A percentile compares a stretch with the other conserved stretches of the same genome.
Evolutionary conservation across 306 rosid species (phyloP).

Genomic region (Trifolium fragiferum): DNA sequence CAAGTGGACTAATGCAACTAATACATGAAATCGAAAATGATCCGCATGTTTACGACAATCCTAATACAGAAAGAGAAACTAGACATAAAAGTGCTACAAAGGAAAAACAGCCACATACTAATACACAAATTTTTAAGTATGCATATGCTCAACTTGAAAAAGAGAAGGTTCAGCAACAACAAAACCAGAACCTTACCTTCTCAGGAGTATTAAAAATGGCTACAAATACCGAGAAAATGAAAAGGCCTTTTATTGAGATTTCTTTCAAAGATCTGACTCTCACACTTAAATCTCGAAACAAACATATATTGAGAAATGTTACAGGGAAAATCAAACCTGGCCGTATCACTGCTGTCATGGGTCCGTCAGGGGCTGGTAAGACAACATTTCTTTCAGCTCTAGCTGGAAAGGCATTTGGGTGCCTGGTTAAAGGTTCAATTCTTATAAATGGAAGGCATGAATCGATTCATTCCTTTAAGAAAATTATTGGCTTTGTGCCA

Average conservation of each 20-base stretch:
- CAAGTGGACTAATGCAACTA: conserved; percentile 53
- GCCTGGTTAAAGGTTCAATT: conserved; percentile 73
- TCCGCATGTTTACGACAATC: conserved; percentile 51
- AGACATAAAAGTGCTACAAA: conserved; percentile 45
- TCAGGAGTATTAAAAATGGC: conserved; percentile 87
- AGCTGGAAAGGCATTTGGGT: conserved; percentile 90
- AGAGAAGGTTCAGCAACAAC: conserved; percentile 90
- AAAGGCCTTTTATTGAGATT: conserved; percentile 87
- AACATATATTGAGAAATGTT: conserved; percentile 78
- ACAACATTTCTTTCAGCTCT: conserved; percentile 91
- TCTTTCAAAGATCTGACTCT: conserved; percentile 84
- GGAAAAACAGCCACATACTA: conserved; percentile 66
- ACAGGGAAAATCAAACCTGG: conserved; percentile 93
- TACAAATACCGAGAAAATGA: conserved; percentile 55
- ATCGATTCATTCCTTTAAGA: conserved; percentile 81
- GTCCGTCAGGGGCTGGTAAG: conserved; percentile 99
- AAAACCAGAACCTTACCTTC: conserved; percentile 75
- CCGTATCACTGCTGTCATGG: conserved; percentile 93
- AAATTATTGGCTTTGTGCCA: conserved; percentile 96
- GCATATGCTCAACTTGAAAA: conserved; percentile 94
- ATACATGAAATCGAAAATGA: conserved; percentile 70
- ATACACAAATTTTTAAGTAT: conserved; percentile 76
- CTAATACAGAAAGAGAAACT: conserved; percentile 47
- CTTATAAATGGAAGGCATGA: conserved; percentile 81
- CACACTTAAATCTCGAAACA: conserved; percentile 80